These are phyloP conservation scores for Colletotrichum sp. DNA, from an alignment of 2,329 filamentous ascomycete genomes.

Conservation along the genomic window DNA sequence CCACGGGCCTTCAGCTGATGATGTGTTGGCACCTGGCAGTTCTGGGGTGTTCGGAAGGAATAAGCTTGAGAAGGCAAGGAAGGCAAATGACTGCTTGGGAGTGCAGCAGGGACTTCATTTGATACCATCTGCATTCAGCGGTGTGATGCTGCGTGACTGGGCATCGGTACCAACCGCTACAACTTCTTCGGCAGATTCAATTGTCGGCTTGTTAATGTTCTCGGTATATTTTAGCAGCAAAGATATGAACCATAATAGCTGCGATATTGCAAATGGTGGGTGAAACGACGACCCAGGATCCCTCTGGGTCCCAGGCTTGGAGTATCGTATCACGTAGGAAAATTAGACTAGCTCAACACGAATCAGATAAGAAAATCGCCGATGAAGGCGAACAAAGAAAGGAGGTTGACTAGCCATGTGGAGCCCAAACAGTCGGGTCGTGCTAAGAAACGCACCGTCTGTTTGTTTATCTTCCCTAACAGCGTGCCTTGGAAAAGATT, in stretches of 20 bases:
- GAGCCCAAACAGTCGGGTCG: not conserved
- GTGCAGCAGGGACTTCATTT: too few species aligned
- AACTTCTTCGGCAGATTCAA: too few species aligned
- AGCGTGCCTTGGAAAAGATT: not conserved
- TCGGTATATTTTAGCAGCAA: rapidly evolving
- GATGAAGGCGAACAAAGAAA: not conserved
- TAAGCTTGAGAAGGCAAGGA: too few species aligned
- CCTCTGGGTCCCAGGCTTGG: rapidly evolving
- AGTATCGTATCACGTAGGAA: not conserved
- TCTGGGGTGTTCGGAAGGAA: too few species aligned
- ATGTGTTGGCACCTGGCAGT: too few species aligned
- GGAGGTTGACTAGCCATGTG: not conserved
- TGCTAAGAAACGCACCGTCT: not conserved
- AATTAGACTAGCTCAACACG: not conserved
- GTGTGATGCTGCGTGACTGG: not conserved
- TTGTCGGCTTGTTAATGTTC: rapidly evolving
- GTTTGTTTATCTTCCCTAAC: not conserved
- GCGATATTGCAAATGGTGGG: not conserved
- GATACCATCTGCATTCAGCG: too few species aligned
- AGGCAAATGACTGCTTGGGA: too few species aligned
- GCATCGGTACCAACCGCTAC: too few species aligned
- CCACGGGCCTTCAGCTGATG: too few species aligned
- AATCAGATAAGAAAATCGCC: not conserved
- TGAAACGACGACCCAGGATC: not conserved
- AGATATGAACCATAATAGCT: too few species aligned